Evolutionary conservation across 2,329 filamentous ascomycete genomes (phyloP).

Genomic region (Penicillium griseofulvum): DNA sequence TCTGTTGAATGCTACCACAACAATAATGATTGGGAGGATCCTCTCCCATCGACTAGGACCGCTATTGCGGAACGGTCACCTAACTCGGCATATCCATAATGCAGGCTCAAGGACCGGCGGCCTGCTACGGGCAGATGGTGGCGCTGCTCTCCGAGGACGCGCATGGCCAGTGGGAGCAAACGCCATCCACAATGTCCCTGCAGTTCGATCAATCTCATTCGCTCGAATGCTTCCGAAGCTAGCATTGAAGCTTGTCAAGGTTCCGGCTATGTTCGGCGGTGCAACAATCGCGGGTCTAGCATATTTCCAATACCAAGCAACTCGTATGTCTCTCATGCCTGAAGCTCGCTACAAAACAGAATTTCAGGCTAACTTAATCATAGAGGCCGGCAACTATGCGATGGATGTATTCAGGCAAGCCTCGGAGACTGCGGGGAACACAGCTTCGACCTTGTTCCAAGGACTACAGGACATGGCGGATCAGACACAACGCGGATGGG

Average conservation of each 20-base stretch:
- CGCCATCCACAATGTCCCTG: constrained; percentile 75
- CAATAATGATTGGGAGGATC: constrained; percentile 69
- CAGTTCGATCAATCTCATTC: constrained; percentile 65
- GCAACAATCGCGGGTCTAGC: constrained; percentile 81
- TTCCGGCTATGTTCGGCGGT: constrained; percentile 89
- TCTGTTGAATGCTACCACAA: constrained; percentile 38
- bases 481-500: constrained; percentile 78
- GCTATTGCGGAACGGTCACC: constrained; percentile 60
- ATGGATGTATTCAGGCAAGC: constrained; percentile 73
- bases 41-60: constrained; percentile 70
- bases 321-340: constrained; percentile 57
- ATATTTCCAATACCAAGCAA: constrained; percentile 94
- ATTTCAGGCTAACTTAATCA: constrained; percentile 1
- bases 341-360: not conserved
- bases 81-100: constrained; percentile 64
- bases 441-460: constrained; percentile 68
- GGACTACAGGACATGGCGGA: constrained; percentile 71
- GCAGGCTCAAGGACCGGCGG: constrained; percentile 62
- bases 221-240: constrained; percentile 74
- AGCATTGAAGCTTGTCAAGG: constrained; percentile 80
- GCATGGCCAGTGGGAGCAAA: constrained; percentile 76
- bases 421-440: constrained; percentile 66
- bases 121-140: constrained; percentile 64
- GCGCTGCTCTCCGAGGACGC: constrained; percentile 60
- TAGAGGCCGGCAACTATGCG: constrained; percentile 73